Evolutionary conservation across 176 grass and related monocot genomes (phyloP).

Genomic region (Phoenix dactylifera): DNA sequence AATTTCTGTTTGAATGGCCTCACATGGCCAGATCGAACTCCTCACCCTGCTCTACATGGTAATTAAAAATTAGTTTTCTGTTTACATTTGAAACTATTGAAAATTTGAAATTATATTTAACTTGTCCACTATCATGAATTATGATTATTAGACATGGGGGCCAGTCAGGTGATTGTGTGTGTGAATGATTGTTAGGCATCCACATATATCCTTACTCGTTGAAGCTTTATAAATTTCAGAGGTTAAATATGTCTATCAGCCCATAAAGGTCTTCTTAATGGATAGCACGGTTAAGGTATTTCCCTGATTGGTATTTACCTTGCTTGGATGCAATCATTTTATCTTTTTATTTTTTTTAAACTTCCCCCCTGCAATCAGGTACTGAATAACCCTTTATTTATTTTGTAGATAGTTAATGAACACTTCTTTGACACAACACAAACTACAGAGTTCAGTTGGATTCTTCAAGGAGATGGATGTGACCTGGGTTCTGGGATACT

Average conservation of each 20-base stretch:
- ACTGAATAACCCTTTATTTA: constrained; percentile 24
- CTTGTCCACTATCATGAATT: too few relatives aligned
- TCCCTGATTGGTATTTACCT: constrained; percentile 5
- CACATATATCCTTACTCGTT: too few relatives aligned
- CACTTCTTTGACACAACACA: constrained; percentile 66
- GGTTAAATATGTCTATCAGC: constrained; percentile 92
- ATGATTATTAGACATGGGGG: too few relatives aligned
- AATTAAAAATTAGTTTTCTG: constrained; percentile 8
- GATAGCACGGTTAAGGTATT: constrained; percentile 67
- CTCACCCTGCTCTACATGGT: constrained; percentile 87
- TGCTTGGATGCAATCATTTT: neutral
- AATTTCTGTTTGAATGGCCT: constrained; percentile 97
- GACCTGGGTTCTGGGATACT: constrained; percentile 56
- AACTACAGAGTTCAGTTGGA: constrained; percentile 62
- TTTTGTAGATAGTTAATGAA: constrained; percentile 61
- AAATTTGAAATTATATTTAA: too few relatives aligned
- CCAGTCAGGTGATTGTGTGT: too few relatives aligned
- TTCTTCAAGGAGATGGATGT: constrained; percentile 71
- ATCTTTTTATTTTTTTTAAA: constrained; percentile 6
- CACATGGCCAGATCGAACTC: constrained; percentile 86
- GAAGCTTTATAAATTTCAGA: constrained; percentile 38
- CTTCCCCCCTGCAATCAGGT: too few relatives aligned
- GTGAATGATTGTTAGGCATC: too few relatives aligned
- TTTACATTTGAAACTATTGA: too few relatives aligned
- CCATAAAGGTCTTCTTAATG: constrained; percentile 53